A percentile compares a stretch with the other conserved stretches of the same genome.
These are phyloP conservation scores for Xerophyta viscosa DNA, from an alignment of 106 monocot genomes.

Conservation along the genomic window DNA sequence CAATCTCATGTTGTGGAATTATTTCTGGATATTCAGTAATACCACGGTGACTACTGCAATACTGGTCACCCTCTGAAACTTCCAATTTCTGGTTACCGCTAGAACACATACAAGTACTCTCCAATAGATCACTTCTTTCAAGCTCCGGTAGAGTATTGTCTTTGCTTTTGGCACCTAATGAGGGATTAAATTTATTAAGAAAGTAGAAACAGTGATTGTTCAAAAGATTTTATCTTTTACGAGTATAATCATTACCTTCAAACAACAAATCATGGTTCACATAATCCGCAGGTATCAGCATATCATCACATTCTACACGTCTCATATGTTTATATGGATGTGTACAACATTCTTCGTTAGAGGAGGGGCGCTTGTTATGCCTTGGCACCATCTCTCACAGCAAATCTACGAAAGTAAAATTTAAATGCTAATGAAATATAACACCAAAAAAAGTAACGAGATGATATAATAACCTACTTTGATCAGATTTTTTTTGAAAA, in stretches of 20 bases:
- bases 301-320: slow-evolving; percentile 3
- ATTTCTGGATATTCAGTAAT: slow-evolving; percentile 13
- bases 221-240: neutral
- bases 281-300: slow-evolving; percentile 7
- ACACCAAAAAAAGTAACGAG: neutral
- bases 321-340: slow-evolving; percentile 10
- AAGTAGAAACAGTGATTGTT: neutral
- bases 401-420: slow-evolving; percentile 6
- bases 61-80: neutral
- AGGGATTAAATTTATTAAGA: slow-evolving; percentile 7
- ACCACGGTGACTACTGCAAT: neutral
- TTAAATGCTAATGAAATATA: neutral
- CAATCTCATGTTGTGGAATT: slow-evolving; percentile 8
- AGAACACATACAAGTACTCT: neutral
- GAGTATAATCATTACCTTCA: slow-evolving; percentile 11
- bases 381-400: slow-evolving; percentile 37
- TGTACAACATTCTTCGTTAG: slow-evolving; percentile 4
- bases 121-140: neutral
- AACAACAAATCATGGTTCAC: neutral
- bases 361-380: slow-evolving; percentile 21
- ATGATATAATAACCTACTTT: neutral
- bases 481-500: no score
- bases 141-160: slow-evolving; percentile 2
- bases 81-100: neutral
- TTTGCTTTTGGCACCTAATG: slow-evolving; percentile 12